Evolutionary conservation across 345 rosid genomes (phyloP), one percentile per base, ranked within the genome.

Genomic region (Sapria himalayana): DNA sequence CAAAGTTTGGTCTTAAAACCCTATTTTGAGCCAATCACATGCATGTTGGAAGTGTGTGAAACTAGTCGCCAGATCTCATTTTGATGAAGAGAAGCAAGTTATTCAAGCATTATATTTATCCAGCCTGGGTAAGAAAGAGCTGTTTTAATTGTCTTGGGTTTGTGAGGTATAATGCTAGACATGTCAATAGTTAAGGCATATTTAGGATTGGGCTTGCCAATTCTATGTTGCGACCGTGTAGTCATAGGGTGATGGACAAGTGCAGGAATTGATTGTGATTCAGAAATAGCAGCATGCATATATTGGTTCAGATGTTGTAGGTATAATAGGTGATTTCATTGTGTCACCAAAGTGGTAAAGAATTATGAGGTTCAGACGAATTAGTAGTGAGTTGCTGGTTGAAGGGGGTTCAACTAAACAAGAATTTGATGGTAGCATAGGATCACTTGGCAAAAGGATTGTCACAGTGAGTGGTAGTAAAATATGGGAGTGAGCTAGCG

Each of bases 301-400:
- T 13, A 22, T 25, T 42, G 46, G 12, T 42, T 34, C 15, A 24
- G 34, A 42, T 24, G 24, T 25, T 25, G 32, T 2, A 42, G 20
- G 24, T 42, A 22, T 25, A 34, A 42, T 4, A 25, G 21, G 19
- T 24, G n/a, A 5, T 42, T 34, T 4, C 25, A 20, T 16, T 2
- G 33, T 3, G 43, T 29, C 9, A 45, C 9, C 51, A 47, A 34
- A n/a, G n/a, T n/a, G n/a, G n/a, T n/a, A n/a, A n/a, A n/a, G n/a
- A n/a, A n/a, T n/a, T n/a, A n/a, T n/a, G n/a, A n/a, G n/a, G n/a
- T n/a, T n/a, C n/a, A n/a, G n/a, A n/a, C n/a, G n/a, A n/a, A n/a
- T n/a, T n/a, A n/a, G n/a, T n/a, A n/a, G n/a, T n/a, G n/a, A n/a
- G n/a, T n/a, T n/a, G n/a, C n/a, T n/a, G n/a, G n/a, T n/a, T n/a